Percentiles rank a stretch among this genome's conserved stretches.
phyloP scores from a whole-genome alignment of 768 basidiomycete genomes.

The Royoungia palumana region DNA sequence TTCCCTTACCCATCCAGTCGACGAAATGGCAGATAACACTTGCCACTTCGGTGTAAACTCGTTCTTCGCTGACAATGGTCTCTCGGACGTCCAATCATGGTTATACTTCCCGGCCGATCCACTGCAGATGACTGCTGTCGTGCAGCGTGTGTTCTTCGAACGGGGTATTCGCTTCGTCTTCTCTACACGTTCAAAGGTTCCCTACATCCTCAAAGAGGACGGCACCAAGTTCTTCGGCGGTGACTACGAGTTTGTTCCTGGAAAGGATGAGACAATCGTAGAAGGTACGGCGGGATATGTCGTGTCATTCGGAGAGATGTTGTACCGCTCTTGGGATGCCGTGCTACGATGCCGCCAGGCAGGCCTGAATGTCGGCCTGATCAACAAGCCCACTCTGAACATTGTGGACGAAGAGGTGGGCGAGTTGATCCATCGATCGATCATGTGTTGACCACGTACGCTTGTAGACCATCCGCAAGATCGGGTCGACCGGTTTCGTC shows the following conservation, averaged over 20 bases:
- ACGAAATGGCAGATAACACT: constrained; percentile 64
- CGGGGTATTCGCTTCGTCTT: constrained; percentile 82
- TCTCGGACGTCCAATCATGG: constrained; percentile 72
- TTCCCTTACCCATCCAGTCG: constrained; percentile 39
- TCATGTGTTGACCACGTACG: background rate
- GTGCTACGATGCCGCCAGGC: constrained; percentile 68
- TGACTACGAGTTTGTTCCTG: constrained; percentile 75
- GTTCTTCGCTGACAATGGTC: constrained; percentile 86
- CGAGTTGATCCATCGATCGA: constrained; percentile 1
- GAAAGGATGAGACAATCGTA: constrained; percentile 78
- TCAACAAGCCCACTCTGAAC: constrained; percentile 85
- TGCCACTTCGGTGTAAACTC: constrained; percentile 78
- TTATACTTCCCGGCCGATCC: constrained; percentile 89
- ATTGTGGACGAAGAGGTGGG: constrained; percentile 75
- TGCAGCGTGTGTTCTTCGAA: constrained; percentile 79
- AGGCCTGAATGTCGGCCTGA: constrained; percentile 77
- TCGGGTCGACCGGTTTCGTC: constrained; percentile 73
- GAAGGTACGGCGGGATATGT: constrained; percentile 82
- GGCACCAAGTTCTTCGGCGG: constrained; percentile 65
- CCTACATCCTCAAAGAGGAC: constrained; percentile 78
- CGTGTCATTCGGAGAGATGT: constrained; percentile 83
- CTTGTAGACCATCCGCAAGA: constrained; percentile 56
- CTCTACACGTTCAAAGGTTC: constrained; percentile 87
- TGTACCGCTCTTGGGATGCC: constrained; percentile 81
- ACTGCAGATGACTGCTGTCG: constrained; percentile 73